Evolutionary conservation across 2,329 filamentous ascomycete species (phyloP).

Genomic region (Paecilomyces dactylethromorphus): DNA sequence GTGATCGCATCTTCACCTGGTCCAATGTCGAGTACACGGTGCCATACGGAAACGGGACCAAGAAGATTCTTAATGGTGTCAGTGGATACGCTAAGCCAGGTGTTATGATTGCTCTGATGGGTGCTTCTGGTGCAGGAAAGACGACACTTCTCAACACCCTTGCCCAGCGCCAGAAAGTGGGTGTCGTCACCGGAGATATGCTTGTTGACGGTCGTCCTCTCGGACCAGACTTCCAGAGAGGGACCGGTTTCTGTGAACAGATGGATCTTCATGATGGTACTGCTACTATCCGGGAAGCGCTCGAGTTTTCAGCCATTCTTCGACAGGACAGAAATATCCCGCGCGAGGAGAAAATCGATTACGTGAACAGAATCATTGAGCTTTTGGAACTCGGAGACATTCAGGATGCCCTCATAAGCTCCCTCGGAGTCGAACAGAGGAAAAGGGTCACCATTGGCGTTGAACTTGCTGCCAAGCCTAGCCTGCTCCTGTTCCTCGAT

Average conservation of each 20-base stretch:
- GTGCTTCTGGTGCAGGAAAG: conserved; percentile 75
- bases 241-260: conserved; percentile 66
- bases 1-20: conserved; percentile 65
- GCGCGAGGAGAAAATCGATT: conserved; percentile 56
- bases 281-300: conserved; percentile 60
- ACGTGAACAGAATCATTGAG: conserved; percentile 61
- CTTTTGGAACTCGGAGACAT: conserved; percentile 60
- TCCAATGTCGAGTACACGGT: conserved; percentile 66
- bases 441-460: conserved; percentile 70
- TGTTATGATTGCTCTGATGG: conserved; percentile 73
- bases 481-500: conserved; percentile 62
- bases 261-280: conserved; percentile 65
- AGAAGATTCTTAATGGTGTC: conserved; percentile 61
- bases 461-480: conserved; percentile 64
- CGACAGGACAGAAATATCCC: conserved; percentile 53
- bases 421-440: conserved; percentile 61
- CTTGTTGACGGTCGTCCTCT: conserved; percentile 62
- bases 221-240: conserved; percentile 58
- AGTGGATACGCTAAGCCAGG: conserved; percentile 75
- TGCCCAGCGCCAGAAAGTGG: conserved; percentile 63
- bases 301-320: conserved; percentile 62
- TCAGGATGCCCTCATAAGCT: conserved; percentile 60
- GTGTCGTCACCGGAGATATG: conserved; percentile 62
- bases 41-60: conserved; percentile 56
- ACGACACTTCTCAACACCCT: conserved; percentile 74